Evolutionary conservation across 257 asterid species (phyloP).

Genomic region (Verbascum thapsus): DNA sequence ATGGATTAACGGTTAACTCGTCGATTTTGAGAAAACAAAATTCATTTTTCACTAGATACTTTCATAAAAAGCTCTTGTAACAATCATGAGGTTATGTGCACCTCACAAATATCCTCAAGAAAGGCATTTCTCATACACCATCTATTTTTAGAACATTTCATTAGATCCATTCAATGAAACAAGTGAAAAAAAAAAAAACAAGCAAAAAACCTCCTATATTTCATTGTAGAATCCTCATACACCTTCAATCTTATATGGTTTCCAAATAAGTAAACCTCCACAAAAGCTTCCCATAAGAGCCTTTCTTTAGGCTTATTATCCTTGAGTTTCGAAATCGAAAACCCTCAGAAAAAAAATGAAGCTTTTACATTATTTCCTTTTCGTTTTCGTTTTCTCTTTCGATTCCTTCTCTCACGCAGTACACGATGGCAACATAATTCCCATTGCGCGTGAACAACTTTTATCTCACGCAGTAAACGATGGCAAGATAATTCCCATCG

Average conservation of each 20-base stretch:
- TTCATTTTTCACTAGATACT: no score
- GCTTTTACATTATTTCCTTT: slow-evolving; percentile 42
- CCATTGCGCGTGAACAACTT: no score
- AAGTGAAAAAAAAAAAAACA: slow-evolving; percentile 19
- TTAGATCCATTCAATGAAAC: background rate
- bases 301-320: slow-evolving; percentile 45
- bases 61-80: no score
- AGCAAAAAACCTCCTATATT: slow-evolving; percentile 40
- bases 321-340: slow-evolving; percentile 38
- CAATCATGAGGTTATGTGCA: background rate
- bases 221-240: slow-evolving; percentile 28
- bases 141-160: slow-evolving; percentile 7
- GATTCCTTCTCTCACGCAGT: slow-evolving; percentile 34
- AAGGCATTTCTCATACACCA: slow-evolving; percentile 1
- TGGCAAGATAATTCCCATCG: no score
- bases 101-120: background rate
- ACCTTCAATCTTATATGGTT: slow-evolving; percentile 29
- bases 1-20: no score
- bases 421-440: slow-evolving; percentile 32
- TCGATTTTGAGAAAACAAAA: no score
- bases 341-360: slow-evolving; percentile 45
- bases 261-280: background rate
- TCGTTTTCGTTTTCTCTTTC: slow-evolving; percentile 30
- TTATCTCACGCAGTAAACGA: no score
- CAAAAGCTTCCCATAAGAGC: slow-evolving; percentile 28